These are phyloP conservation scores for Calonectria naviculata DNA, from an alignment of 2,329 filamentous ascomycete genomes.

Conservation along the genomic window DNA sequence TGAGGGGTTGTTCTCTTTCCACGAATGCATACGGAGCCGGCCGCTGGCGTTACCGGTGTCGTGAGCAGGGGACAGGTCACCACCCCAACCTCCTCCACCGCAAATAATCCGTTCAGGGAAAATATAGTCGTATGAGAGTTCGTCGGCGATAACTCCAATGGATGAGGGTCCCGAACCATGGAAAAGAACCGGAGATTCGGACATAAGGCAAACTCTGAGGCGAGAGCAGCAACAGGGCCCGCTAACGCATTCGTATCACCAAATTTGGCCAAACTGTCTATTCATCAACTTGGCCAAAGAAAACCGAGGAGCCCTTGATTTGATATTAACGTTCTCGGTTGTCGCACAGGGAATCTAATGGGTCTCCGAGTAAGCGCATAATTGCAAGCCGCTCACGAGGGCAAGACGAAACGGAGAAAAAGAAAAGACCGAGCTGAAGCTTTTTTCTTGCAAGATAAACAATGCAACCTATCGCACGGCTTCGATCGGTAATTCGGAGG, in stretches of 20 bases:
- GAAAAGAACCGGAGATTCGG: neutral
- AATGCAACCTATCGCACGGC: neutral
- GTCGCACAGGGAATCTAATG: neutral
- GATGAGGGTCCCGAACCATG: neutral
- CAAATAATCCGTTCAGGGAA: neutral
- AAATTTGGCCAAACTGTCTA: neutral
- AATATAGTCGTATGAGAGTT: constrained; percentile 31
- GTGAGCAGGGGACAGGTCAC: neutral
- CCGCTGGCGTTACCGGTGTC: constrained; percentile 11
- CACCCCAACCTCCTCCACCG: neutral
- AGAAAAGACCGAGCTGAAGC: neutral
- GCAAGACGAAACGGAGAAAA: neutral
- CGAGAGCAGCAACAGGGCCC: neutral
- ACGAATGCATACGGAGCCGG: constrained; percentile 3
- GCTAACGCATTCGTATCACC: neutral
- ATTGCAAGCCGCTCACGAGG: neutral
- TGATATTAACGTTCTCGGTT: neutral
- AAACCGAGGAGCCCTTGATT: neutral
- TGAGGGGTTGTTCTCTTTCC: neutral
- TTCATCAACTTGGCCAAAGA: neutral
- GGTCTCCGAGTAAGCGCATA: neutral
- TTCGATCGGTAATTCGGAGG: neutral
- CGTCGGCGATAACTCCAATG: neutral
- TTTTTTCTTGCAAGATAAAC: constrained; percentile 4
- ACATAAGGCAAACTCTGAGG: neutral